These are phyloP conservation scores for Nakazawaea ambrosiae DNA, from an alignment of 805 yeast genomes.

Conservation along the genomic window DNA sequence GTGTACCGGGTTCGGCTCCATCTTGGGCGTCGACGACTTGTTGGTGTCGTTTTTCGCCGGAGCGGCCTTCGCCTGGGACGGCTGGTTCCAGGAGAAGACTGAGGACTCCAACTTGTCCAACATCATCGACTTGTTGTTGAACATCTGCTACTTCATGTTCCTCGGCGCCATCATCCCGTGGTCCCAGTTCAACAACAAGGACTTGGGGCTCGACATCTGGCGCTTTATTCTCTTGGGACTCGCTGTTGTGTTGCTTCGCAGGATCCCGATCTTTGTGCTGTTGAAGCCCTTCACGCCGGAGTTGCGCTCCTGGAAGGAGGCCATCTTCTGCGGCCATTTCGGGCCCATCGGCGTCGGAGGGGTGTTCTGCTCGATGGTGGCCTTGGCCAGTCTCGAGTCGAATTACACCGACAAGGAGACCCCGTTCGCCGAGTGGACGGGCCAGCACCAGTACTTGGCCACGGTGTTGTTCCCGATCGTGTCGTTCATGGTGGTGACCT, in stretches of 20 bases:
- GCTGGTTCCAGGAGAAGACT: constrained; percentile 75
- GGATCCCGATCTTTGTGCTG: constrained; percentile 75
- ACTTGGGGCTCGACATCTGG: constrained; percentile 69
- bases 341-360: constrained; percentile 98
- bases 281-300: constrained; percentile 81
- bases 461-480: constrained; percentile 72
- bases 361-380: constrained; percentile 73
- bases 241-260: constrained; percentile 64
- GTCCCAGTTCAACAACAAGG: constrained; percentile 60
- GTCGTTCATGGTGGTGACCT: constrained; percentile 71
- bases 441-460: constrained; percentile 10
- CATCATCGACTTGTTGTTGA: constrained; percentile 78
- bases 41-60: constrained; percentile 90
- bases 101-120: constrained; percentile 84
- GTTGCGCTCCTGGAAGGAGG: constrained; percentile 88
- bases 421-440: constrained; percentile 26
- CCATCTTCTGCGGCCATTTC: constrained; percentile 88
- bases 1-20: constrained; percentile 86
- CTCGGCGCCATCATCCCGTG: constrained; percentile 91
- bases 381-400: constrained; percentile 63
- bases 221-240: constrained; percentile 69
- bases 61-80: constrained; percentile 91
- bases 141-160: constrained; percentile 82
- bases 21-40: constrained; percentile 83
- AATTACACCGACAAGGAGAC: constrained; percentile 43